Base-by-base conservation (phyloP, 2,329 filamentous ascomycete genomes). In the Mycosphaerella arachidis region DNA sequence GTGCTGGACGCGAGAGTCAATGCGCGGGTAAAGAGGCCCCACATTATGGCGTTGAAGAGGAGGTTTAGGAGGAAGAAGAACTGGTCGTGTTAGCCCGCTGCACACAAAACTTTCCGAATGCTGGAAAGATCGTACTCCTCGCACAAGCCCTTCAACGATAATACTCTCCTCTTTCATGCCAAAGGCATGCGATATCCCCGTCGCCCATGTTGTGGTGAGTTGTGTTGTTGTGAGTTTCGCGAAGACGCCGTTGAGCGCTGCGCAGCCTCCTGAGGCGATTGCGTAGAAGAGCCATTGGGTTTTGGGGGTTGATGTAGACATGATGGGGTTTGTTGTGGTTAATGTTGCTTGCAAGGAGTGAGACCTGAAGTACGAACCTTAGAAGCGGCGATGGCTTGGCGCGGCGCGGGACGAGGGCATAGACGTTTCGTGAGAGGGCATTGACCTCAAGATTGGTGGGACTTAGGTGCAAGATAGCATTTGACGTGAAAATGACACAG, bases 191-290 rank as follows among this genome's bases (percentile, higher is more conserved):
- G 82, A 79, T 57, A 86, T 76, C 6, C 76, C 72, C 46, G 74
- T 76, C 18, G 82, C 78, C 75, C 82, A 80, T 10, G 76, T 77
- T 13, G 81, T 77, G 20, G 85, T 87, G 60, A 86, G 77, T 48
- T 81, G 74, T 10, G 84, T 86, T 16, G 85, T 87, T 60, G 84
- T 87, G 87, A 94, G 78, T 76, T 93, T 94, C 0, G 90, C 90
- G 78, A 93, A 92, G 5, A 90, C 86, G 60, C 90, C 90, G 68
- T 94, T 94, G 67, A 90, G 87, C 24, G 90, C 89, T 33, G 90
- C 90, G 70, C 89, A 92, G 56, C 84, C 86, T 63, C 90, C 90
- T 70, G 88, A 91, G 53, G 87, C 84, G 46, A 92, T 73, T 46
- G 90, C 88, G 63, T 89, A 82, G 54, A 87, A 76, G 63, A 93